Percentiles rank a stretch among this genome's conserved stretches.
phyloP scores from a whole-genome alignment of 2,329 filamentous ascomycete species.

The Calonectria montana region DNA sequence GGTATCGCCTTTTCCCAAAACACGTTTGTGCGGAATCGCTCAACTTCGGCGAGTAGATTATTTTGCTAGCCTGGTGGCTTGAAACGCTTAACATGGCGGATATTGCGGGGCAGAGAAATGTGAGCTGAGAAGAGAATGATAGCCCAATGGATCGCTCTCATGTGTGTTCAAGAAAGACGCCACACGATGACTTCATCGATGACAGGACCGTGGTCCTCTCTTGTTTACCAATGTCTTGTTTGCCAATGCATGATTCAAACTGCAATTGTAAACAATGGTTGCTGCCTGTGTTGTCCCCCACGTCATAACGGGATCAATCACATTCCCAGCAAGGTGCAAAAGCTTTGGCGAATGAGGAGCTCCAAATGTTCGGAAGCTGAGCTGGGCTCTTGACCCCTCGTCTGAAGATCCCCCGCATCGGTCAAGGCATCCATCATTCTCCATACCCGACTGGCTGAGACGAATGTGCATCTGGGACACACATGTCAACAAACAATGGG shows the following conservation, averaged over 20 bases:
- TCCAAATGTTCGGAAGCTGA: conserved; percentile 1
- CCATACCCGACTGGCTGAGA: conserved; percentile 22
- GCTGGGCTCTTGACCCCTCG: conserved; percentile 2
- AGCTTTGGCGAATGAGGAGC: conserved; percentile 29
- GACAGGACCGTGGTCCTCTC: not conserved
- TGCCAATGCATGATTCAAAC: not conserved
- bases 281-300: not conserved
- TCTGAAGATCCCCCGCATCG: conserved; percentile 32
- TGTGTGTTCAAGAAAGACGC: not conserved
- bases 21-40: not conserved
- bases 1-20: not conserved
- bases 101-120: not conserved
- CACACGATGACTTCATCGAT: not conserved
- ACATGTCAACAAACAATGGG: conserved; percentile 25
- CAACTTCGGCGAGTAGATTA: not conserved
- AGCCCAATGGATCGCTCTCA: not conserved
- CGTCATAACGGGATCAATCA: not conserved
- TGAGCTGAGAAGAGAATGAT: not conserved
- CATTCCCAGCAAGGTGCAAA: not conserved
- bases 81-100: not conserved
- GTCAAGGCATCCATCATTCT: conserved; percentile 17
- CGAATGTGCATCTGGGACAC: conserved; percentile 22
- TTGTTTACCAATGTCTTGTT: not conserved
- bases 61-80: not conserved
- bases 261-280: conserved; percentile 5